These are phyloP conservation scores for Backusella psychrophila DNA, from an alignment of 192 early-diverging fungal genomes.

Conservation along the genomic window DNA sequence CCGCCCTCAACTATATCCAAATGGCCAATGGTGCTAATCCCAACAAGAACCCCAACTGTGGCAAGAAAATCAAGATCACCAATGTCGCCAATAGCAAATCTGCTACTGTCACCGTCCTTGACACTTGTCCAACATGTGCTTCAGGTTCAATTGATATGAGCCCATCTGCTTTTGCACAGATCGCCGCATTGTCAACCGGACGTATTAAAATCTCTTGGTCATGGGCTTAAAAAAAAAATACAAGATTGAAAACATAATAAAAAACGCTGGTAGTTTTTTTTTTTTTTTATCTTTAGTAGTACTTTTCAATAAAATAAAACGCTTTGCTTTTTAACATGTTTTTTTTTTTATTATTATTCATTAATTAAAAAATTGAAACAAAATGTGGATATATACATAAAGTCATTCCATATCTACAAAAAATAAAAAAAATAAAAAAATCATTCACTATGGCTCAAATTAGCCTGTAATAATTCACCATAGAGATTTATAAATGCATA, in stretches of 20 bases:
- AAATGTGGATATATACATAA: neutral
- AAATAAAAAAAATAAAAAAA: too few species aligned
- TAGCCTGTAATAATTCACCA: neutral
- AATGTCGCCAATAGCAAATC: conserved; percentile 21
- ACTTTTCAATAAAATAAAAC: neutral
- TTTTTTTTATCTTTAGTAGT: neutral
- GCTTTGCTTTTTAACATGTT: neutral
- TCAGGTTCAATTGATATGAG: conserved; percentile 45
- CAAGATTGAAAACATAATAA: neutral
- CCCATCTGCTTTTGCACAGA: conserved; percentile 43
- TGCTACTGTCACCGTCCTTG: conserved; percentile 46
- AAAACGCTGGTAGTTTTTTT: neutral
- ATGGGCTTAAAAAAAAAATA: conserved; percentile 11
- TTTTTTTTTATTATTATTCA: neutral
- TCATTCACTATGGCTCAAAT: conserved; percentile 2
- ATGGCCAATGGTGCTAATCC: conserved; percentile 50
- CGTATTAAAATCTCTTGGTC: conserved; percentile 38
- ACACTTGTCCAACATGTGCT: conserved; percentile 31
- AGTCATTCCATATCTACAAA: neutral
- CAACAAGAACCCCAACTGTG: conserved; percentile 47
- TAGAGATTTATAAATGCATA: conserved; percentile 20
- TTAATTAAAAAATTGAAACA: neutral
- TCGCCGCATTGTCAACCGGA: conserved; percentile 26
- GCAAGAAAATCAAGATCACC: conserved; percentile 41
- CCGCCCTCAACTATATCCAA: conserved; percentile 56